Conservation (phyloP, 768 basidiomycete species). For the Tricholoma sp. region DNA sequence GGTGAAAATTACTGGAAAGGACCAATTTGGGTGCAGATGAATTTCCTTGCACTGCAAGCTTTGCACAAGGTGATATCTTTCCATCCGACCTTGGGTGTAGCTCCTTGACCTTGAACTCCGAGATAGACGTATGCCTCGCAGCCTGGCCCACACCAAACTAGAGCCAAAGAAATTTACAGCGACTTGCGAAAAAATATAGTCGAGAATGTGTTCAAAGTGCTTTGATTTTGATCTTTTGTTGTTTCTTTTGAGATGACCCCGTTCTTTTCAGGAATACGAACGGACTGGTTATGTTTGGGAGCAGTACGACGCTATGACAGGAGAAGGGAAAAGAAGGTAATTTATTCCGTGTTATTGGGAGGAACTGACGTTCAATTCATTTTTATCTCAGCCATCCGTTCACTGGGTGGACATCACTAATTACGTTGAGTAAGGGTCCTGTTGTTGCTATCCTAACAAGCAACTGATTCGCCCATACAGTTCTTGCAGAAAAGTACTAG, state of each 20-base stretch:
- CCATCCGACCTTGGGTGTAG: background rate
- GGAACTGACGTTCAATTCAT: conserved; percentile 5
- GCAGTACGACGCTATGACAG: conserved; percentile 84
- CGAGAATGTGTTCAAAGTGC: conserved; percentile 67
- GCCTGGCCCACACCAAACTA: conserved; percentile 75
- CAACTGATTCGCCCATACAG: conserved; percentile 8
- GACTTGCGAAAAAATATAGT: conserved; percentile 80
- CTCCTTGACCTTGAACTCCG: background rate
- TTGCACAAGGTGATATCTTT: conserved; percentile 58
- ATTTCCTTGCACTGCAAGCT: conserved; percentile 80
- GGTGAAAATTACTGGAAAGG: conserved; percentile 99
- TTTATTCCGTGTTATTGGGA: conserved; percentile 1
- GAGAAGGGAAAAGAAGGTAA: conserved; percentile 84
- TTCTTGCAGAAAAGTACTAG: conserved; percentile 27
- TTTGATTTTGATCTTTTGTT: background rate
- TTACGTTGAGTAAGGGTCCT: conserved; percentile 71
- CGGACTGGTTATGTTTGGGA: conserved; percentile 97
- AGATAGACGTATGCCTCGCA: conserved; percentile 68
- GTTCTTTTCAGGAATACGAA: conserved; percentile 67
- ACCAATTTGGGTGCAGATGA: conserved; percentile 97
- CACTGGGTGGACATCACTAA: conserved; percentile 93
- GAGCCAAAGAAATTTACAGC: conserved; percentile 72
- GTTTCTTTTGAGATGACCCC: background rate
- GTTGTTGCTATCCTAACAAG: background rate
- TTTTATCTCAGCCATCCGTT: conserved; percentile 73